Percentiles rank a stretch among this genome's conserved stretches.
These are phyloP conservation scores for Albugo candida DNA, from an alignment of 352 stramenopile genomes.

Conservation along the genomic window DNA sequence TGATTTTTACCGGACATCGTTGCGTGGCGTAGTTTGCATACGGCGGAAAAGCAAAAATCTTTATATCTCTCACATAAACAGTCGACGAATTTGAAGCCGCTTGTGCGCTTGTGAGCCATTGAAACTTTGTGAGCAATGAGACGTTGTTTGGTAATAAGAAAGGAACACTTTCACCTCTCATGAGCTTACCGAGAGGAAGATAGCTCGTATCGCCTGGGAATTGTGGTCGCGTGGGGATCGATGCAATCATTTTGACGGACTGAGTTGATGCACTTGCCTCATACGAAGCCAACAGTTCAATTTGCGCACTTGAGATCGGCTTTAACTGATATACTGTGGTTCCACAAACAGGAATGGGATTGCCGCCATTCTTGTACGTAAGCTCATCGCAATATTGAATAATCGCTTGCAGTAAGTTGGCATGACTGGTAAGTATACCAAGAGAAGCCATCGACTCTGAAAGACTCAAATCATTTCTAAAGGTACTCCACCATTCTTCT, in stretches of 20 bases:
- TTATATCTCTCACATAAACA: not conserved
- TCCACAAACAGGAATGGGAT: not conserved
- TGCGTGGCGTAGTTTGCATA: not conserved
- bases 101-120: not conserved
- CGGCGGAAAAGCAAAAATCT: not conserved
- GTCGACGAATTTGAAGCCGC: not conserved
- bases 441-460: not conserved
- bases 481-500: not conserved
- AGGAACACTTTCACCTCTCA: not conserved
- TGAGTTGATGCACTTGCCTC: not conserved
- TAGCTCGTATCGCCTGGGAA: not conserved
- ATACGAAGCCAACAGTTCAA: not conserved
- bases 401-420: not conserved
- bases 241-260: not conserved
- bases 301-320: not conserved
- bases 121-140: not conserved
- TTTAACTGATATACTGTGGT: not conserved
- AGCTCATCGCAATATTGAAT: not conserved
- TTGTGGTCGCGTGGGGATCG: not conserved
- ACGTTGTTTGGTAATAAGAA: not conserved
- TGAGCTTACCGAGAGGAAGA: not conserved
- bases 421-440: not conserved
- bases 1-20: not conserved
- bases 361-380: not conserved
- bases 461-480: not conserved